Conservation (phyloP, 129 eudicot species). For the Centrapalus pauciflorus region DNA sequence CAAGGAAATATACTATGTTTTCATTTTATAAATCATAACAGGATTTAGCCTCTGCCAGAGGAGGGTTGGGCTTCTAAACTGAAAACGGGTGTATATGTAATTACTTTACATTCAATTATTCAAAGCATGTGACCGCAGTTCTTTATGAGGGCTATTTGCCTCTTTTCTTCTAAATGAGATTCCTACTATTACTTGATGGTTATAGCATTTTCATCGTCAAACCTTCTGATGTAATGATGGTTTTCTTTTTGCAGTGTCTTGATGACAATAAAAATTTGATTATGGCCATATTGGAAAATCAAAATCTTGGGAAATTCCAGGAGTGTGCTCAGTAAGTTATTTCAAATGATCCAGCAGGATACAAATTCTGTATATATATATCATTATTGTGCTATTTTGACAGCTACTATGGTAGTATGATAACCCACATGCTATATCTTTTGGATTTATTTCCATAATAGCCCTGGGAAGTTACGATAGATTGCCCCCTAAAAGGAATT, state of each 20-base stretch:
- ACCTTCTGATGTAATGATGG: background rate
- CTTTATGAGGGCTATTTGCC: too few relatives aligned
- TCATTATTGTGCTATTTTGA: background rate
- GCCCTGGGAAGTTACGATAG: too few relatives aligned
- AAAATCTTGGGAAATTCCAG: constrained; percentile 68
- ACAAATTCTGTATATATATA: background rate
- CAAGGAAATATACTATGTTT: background rate
- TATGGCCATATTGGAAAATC: constrained; percentile 81
- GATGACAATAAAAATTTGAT: constrained; percentile 87
- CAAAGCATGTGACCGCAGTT: too few relatives aligned
- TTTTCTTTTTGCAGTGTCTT: constrained; percentile 59
- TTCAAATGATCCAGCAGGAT: background rate
- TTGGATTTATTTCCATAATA: too few relatives aligned
- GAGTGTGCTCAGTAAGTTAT: constrained; percentile 90
- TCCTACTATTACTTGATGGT: background rate
- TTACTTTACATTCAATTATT: too few relatives aligned
- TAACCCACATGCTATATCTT: background rate
- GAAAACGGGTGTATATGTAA: too few relatives aligned
- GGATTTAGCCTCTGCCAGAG: too few relatives aligned
- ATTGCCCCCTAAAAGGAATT: too few relatives aligned
- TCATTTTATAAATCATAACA: background rate
- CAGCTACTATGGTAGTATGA: background rate
- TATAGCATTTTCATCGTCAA: background rate
- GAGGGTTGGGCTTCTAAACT: too few relatives aligned
- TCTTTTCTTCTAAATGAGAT: too few relatives aligned